A percentile compares a stretch with the other conserved stretches of the same genome.
Evolutionary conservation across 179 eudicot genomes (phyloP).

Genomic region (Carnegiea gigantea): DNA sequence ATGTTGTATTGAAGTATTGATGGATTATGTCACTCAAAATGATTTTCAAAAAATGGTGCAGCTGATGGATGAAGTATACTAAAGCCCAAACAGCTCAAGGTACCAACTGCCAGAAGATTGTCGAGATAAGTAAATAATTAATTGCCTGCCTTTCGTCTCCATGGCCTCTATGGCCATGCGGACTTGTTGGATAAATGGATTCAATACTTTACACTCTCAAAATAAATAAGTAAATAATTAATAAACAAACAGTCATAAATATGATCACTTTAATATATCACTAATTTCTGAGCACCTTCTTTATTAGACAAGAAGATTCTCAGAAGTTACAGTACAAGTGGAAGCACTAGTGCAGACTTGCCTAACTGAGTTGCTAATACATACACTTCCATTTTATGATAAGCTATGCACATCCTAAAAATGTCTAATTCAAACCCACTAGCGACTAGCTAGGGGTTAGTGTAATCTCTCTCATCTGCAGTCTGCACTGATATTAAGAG

Average conservation of each 20-base stretch:
- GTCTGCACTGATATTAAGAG: background rate
- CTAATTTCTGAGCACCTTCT: conserved; percentile 1
- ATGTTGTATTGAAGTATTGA: too few relatives aligned
- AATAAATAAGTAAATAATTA: too few relatives aligned
- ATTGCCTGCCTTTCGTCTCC: too few relatives aligned
- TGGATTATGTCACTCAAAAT: too few relatives aligned
- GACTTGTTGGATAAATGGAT: too few relatives aligned
- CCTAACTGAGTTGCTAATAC: conserved; percentile 21
- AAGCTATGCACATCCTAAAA: background rate
- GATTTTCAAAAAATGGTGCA: too few relatives aligned
- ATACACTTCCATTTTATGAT: conserved; percentile 2
- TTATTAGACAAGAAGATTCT: background rate
- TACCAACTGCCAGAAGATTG: too few relatives aligned
- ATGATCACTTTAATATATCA: background rate
- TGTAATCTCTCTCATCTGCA: background rate
- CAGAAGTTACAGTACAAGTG: conserved; percentile 8
- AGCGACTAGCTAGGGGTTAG: background rate
- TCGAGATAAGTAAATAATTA: too few relatives aligned
- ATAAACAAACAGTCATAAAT: background rate
- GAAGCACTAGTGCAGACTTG: conserved; percentile 23
- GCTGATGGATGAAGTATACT: too few relatives aligned
- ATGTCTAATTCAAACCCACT: conserved; percentile 14
- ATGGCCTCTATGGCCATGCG: too few relatives aligned
- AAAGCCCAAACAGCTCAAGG: too few relatives aligned
- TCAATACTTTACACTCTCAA: background rate